Conservation (phyloP, 2,329 filamentous ascomycete species). For the Claviceps monticola region DNA sequence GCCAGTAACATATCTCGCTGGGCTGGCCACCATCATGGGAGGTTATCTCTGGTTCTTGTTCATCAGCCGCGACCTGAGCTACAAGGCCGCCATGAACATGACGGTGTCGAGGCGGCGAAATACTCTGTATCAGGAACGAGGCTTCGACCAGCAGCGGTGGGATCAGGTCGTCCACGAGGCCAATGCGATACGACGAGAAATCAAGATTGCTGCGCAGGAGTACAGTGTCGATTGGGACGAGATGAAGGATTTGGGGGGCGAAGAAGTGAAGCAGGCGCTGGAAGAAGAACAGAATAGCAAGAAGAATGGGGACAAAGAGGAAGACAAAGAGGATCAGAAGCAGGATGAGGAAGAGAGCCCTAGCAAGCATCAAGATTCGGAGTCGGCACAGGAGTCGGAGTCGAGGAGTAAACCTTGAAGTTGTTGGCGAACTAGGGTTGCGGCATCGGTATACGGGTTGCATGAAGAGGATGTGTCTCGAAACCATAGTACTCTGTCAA, state of each 20-base stretch:
- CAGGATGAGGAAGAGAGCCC: slow-evolving; percentile 23
- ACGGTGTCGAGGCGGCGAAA: slow-evolving; percentile 69
- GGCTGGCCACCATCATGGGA: slow-evolving; percentile 73
- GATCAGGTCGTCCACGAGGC: slow-evolving; percentile 66
- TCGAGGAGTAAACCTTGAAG: background rate
- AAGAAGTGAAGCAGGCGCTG: slow-evolving; percentile 45
- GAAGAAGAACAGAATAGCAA: slow-evolving; percentile 35
- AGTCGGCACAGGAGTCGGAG: slow-evolving; percentile 11
- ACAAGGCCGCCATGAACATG: slow-evolving; percentile 74
- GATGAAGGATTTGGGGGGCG: slow-evolving; percentile 54
- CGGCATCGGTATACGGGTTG: background rate
- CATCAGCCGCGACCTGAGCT: slow-evolving; percentile 79
- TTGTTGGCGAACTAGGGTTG: background rate
- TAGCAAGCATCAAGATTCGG: slow-evolving; percentile 16
- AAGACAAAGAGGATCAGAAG: slow-evolving; percentile 25
- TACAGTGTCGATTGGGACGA: slow-evolving; percentile 90
- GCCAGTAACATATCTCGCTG: slow-evolving; percentile 77
- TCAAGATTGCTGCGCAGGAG: slow-evolving; percentile 67
- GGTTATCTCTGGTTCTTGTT: slow-evolving; percentile 92
- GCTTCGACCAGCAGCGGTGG: slow-evolving; percentile 67
- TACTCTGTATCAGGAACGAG: slow-evolving; percentile 59
- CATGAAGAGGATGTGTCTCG: background rate
- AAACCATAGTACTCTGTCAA: background rate
- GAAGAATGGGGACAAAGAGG: slow-evolving; percentile 20
- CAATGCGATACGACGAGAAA: slow-evolving; percentile 63